Percentiles rank a stretch among this genome's conserved stretches.
These are phyloP conservation scores for Hibiscus tridactylites DNA, from an alignment of 345 rosid genomes.

Conservation along the genomic window DNA sequence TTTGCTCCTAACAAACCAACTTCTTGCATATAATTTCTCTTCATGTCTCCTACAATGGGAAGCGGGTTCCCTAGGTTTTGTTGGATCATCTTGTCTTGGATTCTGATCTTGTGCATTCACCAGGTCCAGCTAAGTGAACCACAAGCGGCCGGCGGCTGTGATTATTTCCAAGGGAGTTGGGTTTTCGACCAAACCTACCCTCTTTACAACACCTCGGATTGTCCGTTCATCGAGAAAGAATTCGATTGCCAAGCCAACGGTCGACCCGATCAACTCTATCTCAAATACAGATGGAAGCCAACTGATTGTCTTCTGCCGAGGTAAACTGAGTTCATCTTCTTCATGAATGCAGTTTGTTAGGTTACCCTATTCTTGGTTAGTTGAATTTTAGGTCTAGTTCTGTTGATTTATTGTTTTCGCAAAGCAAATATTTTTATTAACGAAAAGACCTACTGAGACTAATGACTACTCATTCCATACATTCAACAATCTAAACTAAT, in stretches of 20 bases:
- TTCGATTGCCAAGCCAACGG: slow-evolving; percentile 51
- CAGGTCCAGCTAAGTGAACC: slow-evolving; percentile 4
- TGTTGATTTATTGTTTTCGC: neutral
- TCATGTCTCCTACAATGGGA: slow-evolving; percentile 6
- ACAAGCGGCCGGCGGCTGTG: slow-evolving; percentile 12
- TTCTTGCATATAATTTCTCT: neutral
- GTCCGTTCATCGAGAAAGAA: slow-evolving; percentile 43
- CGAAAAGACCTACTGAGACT: no score
- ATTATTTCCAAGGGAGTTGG: slow-evolving; percentile 39
- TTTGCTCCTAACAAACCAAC: neutral
- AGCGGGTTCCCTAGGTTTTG: slow-evolving; percentile 3
- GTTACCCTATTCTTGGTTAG: neutral
- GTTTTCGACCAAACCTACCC: slow-evolving; percentile 30
- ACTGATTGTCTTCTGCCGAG: slow-evolving; percentile 33
- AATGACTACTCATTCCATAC: no score
- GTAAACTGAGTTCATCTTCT: slow-evolving; percentile 13
- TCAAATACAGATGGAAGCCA: slow-evolving; percentile 52
- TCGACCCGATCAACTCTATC: slow-evolving; percentile 40
- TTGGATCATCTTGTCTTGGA: slow-evolving; percentile 5
- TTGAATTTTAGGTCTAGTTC: neutral
- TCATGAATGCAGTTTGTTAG: neutral
- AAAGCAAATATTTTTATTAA: no score
- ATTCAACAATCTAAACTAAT: no score
- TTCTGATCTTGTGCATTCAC: neutral
- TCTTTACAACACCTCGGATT: slow-evolving; percentile 27